Base-by-base conservation (phyloP, 1,284 basidiomycete species). In the Volvariella surrecta region DNA sequence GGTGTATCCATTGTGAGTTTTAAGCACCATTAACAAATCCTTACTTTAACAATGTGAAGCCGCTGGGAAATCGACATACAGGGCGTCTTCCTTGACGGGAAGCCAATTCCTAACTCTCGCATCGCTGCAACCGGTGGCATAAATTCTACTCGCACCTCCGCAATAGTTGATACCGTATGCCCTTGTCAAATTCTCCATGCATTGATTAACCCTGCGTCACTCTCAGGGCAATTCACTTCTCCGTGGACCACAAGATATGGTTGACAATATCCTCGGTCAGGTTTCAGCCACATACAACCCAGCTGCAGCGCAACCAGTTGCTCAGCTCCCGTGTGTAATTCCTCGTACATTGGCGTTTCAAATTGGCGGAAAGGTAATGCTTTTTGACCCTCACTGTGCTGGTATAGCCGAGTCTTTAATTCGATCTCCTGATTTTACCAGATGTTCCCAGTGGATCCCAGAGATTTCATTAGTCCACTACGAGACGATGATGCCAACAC, bases 391-490 rank as follows among this genome's bases (percentile, higher is more conserved):
- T 15, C 34, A 19, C 6, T 30, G 74, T 73, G 0, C 65, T 76
- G 48, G 79, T 66, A 31, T 79, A 82, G 52, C 75, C 78, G 15
- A 15, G 30, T 78, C 81, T 0, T 71, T 76, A 2, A 74, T 84
- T 16, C 82, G 79, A 84, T 46, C 55, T 76, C 31, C 82, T 79
- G 4, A 74, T 68, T 83, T 4, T 76, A 77, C 7, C 50, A n/a
- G 51, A 51, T 63, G 46, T 85, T 84, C 60, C 71, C 76, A 3
- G 68, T 82, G 28, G 82, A 83, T 55, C 75, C 81, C 20, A 71
- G 79, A 28, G 81, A 84, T 56, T 78, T 84, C 48, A 66, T 79
- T 50, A 74, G 74, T 1, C 34, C 6, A 15, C 13, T 7, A 6
- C n/a, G 18, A 15, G 54, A 53, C 34, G 58, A 71, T 10, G 55